A percentile compares a stretch with the other conserved stretches of the same genome.
phyloP scores from a whole-genome alignment of 345 rosid genomes.

The Populus ilicifolia region DNA sequence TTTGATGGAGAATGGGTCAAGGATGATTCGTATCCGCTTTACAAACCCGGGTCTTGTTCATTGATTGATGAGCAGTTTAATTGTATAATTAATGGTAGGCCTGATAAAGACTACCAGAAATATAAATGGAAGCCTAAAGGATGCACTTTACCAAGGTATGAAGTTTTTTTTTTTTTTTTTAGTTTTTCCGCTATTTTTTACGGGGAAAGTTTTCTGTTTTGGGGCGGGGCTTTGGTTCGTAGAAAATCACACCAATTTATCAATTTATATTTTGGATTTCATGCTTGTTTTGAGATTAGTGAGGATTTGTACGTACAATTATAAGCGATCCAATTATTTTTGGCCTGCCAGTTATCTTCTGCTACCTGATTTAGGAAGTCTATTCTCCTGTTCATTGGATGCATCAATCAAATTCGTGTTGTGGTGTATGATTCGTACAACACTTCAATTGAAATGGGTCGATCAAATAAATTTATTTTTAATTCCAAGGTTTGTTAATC shows the following conservation, averaged over 20 bases:
- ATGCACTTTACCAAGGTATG: conserved; percentile 77
- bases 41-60: conserved; percentile 82
- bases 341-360: neutral
- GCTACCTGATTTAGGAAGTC: neutral
- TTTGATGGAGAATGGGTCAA: conserved; percentile 83
- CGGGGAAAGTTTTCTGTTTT: neutral
- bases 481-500: neutral
- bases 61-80: conserved; percentile 78
- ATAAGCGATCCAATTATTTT: neutral
- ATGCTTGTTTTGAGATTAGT: neutral
- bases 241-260: neutral
- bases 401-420: neutral
- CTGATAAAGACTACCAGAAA: conserved; percentile 65
- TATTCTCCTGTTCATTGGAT: neutral
- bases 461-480: neutral
- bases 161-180: neutral
- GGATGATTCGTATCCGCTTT: conserved; percentile 90
- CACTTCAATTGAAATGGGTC: neutral
- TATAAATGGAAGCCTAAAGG: conserved; percentile 85
- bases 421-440: neutral
- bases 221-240: neutral
- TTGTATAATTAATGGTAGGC: conserved; percentile 74
- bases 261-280: neutral
- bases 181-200: neutral
- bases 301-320: neutral